Evolutionary conservation across 768 basidiomycete genomes (phyloP).

Genomic region (Termitomyces bulborhizus): DNA sequence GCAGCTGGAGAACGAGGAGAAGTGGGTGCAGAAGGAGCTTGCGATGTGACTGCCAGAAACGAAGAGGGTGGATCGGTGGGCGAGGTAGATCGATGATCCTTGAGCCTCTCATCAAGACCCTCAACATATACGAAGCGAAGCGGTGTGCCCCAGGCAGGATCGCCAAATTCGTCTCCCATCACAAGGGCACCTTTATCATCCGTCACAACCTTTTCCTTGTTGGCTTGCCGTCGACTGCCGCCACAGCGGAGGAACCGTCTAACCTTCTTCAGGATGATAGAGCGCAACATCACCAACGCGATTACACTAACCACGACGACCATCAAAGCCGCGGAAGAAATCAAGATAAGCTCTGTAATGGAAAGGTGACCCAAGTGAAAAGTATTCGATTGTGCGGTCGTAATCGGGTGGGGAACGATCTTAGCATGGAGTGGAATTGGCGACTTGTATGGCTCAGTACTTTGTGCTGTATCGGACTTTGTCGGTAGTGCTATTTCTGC

Average conservation of each 20-base stretch:
- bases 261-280: conserved; percentile 5
- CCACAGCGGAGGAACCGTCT: conserved; percentile 8
- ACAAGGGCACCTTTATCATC: conserved; percentile 6
- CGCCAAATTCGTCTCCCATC: conserved; percentile 4
- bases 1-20: neutral
- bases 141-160: conserved; percentile 12
- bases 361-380: conserved; percentile 1
- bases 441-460: conserved; percentile 7
- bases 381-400: neutral
- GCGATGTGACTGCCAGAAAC: neutral
- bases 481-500: neutral
- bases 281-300: conserved; percentile 8
- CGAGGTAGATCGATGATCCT: neutral
- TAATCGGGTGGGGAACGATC: conserved; percentile 8
- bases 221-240: conserved; percentile 1
- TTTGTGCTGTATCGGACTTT: neutral
- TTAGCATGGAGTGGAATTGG: conserved; percentile 15
- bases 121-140: conserved; percentile 12
- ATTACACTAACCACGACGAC: neutral
- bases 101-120: conserved; percentile 1
- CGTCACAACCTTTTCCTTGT: neutral
- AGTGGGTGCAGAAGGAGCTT: neutral
- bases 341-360: conserved; percentile 8
- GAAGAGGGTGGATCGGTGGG: neutral
- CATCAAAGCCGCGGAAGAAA: conserved; percentile 7